Conservation (phyloP, 176 grass and related monocot genomes). For the Coix lacrymajobi region DNA sequence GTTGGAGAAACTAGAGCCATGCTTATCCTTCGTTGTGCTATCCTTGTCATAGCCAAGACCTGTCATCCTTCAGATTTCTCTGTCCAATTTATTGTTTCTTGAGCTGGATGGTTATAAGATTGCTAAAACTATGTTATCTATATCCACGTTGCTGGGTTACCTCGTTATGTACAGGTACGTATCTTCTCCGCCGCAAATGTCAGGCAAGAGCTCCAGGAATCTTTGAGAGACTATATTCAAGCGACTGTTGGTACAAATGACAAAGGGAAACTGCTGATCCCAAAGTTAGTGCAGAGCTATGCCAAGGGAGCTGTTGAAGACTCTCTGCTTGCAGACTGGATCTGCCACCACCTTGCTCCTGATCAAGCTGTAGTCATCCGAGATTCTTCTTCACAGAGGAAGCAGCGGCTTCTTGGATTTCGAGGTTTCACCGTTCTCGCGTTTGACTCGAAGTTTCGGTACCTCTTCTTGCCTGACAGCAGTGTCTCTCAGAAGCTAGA, state of each 20-base stretch:
- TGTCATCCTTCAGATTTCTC: background rate
- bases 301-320: conserved; percentile 81
- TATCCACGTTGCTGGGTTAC: background rate
- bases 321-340: conserved; percentile 75
- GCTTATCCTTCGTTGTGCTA: background rate
- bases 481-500: conserved; percentile 19
- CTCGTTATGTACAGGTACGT: conserved; percentile 53
- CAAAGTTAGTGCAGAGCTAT: conserved; percentile 77
- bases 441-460: conserved; percentile 77
- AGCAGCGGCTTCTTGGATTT: conserved; percentile 62
- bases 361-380: conserved; percentile 67
- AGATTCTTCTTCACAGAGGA: conserved; percentile 54
- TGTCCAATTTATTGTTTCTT: background rate
- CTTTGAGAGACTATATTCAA: conserved; percentile 81
- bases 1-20: background rate
- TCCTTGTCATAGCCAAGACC: background rate
- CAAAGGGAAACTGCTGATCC: conserved; percentile 81
- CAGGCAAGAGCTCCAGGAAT: conserved; percentile 61
- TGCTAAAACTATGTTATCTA: background rate
- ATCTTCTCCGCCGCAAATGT: conserved; percentile 74
- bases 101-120: background rate
- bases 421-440: conserved; percentile 49
- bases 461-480: conserved; percentile 73
- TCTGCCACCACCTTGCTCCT: conserved; percentile 70
- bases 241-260: conserved; percentile 70